Conservation (phyloP, 257 asterid genomes). For the Ocimum tenuiflorum region DNA sequence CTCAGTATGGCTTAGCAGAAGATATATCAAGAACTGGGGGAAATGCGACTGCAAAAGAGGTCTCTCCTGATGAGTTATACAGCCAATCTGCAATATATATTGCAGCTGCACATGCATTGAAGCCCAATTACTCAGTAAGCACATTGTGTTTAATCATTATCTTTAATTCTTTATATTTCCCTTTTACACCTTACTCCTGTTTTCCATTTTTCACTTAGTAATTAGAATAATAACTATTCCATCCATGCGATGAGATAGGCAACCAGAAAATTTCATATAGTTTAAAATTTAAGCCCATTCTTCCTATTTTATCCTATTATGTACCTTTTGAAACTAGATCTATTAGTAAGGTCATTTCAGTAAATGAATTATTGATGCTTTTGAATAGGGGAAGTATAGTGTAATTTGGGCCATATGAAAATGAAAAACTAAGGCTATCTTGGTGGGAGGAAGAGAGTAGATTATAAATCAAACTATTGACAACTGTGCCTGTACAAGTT, state of each 20-base stretch:
- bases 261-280: neutral
- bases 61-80: slow-evolving; percentile 84
- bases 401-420: neutral
- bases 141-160: slow-evolving; percentile 10
- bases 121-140: slow-evolving; percentile 84
- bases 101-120: slow-evolving; percentile 98
- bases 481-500: neutral
- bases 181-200: slow-evolving; percentile 10
- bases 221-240: neutral
- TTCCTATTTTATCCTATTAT: neutral
- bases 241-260: neutral
- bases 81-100: slow-evolving; percentile 94
- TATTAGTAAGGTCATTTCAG: neutral
- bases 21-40: slow-evolving; percentile 95
- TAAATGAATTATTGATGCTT: neutral
- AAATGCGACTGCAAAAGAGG: slow-evolving; percentile 50
- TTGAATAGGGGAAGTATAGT: no score
- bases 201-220: neutral
- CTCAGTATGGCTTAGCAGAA: slow-evolving; percentile 97
- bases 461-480: neutral
- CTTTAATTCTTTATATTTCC: neutral
- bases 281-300: neutral
- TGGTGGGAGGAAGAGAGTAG: neutral
- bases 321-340: neutral
- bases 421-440: neutral